Evolutionary conservation across 495 filamentous ascomycete species (phyloP).

Genomic region (Neurospora tetraspora): DNA sequence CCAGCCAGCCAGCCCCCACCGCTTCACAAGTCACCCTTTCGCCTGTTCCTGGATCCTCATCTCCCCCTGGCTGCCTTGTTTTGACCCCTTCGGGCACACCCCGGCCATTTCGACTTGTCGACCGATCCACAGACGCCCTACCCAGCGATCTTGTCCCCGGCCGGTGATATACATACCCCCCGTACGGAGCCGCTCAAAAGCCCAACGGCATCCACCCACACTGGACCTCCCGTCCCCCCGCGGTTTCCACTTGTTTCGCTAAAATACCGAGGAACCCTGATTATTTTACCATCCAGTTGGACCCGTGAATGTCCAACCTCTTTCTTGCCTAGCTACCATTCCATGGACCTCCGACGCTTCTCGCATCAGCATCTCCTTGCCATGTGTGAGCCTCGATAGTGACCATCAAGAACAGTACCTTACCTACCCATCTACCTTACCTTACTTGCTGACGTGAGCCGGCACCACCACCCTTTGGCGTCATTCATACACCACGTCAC

Average conservation of each 20-base stretch:
- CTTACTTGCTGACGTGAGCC: slow-evolving; percentile 4
- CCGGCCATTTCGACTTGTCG: slow-evolving; percentile 14
- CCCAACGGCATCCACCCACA: not conserved
- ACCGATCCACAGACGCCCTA: slow-evolving; percentile 7
- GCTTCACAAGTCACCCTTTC: slow-evolving; percentile 15
- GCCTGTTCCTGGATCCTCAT: slow-evolving; percentile 8
- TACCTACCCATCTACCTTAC: not conserved
- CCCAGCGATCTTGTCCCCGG: not conserved
- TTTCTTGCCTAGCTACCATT: slow-evolving; percentile 2
- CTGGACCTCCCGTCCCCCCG: not conserved
- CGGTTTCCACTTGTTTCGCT: not conserved
- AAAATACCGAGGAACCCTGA: not conserved
- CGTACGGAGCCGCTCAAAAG: not conserved
- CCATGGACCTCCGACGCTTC: slow-evolving; percentile 17
- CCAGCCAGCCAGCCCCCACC: slow-evolving; percentile 10
- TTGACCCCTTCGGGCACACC: slow-evolving; percentile 5
- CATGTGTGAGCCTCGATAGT: slow-evolving; percentile 25
- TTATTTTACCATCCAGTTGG: slow-evolving; percentile 1
- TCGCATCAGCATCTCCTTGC: slow-evolving; percentile 8
- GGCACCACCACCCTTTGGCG: not conserved
- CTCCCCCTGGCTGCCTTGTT: slow-evolving; percentile 10
- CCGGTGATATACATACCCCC: slow-evolving; percentile 7
- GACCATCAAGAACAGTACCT: not conserved
- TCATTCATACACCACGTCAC: not conserved
- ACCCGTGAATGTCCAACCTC: slow-evolving; percentile 5